Conservation (phyloP, 1,284 basidiomycete genomes). For the Pulveroboletus sp. region DNA sequence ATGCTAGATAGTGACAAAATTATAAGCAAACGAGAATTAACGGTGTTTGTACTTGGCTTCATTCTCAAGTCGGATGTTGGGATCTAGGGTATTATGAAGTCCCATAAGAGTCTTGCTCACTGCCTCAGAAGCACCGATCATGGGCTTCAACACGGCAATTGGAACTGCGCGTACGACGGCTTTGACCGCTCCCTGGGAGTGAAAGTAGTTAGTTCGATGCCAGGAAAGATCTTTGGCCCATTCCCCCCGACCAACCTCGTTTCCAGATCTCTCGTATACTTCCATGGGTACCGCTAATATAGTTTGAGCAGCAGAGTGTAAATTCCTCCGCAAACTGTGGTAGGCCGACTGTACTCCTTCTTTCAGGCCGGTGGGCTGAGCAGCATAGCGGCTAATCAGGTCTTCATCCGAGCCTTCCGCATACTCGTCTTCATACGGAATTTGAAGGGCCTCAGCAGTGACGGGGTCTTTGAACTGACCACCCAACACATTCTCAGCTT, state of each 20-base stretch:
- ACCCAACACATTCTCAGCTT: constrained; percentile 90
- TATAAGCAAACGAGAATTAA: constrained; percentile 29
- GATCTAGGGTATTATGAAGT: constrained; percentile 86
- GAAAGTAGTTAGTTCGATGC: background rate
- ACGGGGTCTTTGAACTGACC: constrained; percentile 65
- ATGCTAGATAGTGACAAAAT: constrained; percentile 20
- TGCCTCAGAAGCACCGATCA: constrained; percentile 95
- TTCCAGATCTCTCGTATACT: constrained; percentile 89
- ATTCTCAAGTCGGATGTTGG: constrained; percentile 72
- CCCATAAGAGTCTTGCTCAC: constrained; percentile 94
- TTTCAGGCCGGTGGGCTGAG: constrained; percentile 80
- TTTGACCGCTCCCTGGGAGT: constrained; percentile 74
- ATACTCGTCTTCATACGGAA: constrained; percentile 37
- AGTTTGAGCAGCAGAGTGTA: constrained; percentile 94
- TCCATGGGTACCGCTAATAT: constrained; percentile 99
- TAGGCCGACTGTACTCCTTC: constrained; percentile 93
- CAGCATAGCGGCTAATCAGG: constrained; percentile 83
- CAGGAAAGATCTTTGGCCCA: background rate
- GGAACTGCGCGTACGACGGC: constrained; percentile 95
- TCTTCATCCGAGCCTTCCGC: constrained; percentile 43
- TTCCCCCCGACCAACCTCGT: constrained; percentile 57
- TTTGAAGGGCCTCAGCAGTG: constrained; percentile 62
- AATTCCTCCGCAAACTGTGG: constrained; percentile 76
- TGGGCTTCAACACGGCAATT: constrained; percentile 92
- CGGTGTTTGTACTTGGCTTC: constrained; percentile 88